phyloP scores from a whole-genome alignment of 1,284 basidiomycete genomes.

The Gymnopus androsaceus region DNA sequence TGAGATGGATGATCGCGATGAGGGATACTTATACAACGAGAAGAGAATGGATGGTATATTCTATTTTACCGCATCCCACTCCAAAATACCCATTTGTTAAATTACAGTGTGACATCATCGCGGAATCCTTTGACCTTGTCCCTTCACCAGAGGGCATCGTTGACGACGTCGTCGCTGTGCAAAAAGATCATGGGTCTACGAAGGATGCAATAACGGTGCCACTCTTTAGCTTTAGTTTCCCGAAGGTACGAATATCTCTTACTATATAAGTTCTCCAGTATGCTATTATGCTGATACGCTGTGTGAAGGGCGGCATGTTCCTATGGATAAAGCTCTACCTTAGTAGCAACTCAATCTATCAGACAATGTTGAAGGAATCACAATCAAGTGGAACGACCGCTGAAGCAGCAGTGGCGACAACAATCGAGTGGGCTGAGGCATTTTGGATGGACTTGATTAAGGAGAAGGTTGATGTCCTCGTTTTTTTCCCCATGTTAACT shows the following conservation, averaged over 20 bases:
- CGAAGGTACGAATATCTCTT: conserved; percentile 24
- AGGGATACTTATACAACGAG: conserved; percentile 14
- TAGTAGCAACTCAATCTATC: conserved; percentile 29
- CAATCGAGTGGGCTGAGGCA: conserved; percentile 8
- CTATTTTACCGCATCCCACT: background rate
- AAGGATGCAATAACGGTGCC: conserved; percentile 3
- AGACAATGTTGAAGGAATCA: conserved; percentile 7
- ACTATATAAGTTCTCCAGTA: conserved; percentile 23
- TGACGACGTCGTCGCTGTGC: conserved; percentile 10
- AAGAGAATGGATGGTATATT: conserved; percentile 16
- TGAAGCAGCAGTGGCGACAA: background rate
- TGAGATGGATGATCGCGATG: conserved; percentile 17
- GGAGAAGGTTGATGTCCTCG: conserved; percentile 12
- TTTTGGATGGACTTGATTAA: conserved; percentile 19
- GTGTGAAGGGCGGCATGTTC: conserved; percentile 40
- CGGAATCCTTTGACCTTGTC: conserved; percentile 15
- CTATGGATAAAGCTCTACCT: conserved; percentile 37
- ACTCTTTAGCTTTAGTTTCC: conserved; percentile 15
- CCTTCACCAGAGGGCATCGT: conserved; percentile 4
- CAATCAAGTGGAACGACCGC: background rate
- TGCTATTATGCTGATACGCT: too few relatives aligned
- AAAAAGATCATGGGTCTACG: conserved; percentile 4
- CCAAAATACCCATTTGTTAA: background rate
- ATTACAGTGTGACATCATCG: conserved; percentile 19
- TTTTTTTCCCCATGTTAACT: background rate